A percentile compares a stretch with the other conserved stretches of the same genome.
Conservation (phyloP, 2,329 filamentous ascomycete genomes). For the Penicillium griseofulvum region DNA sequence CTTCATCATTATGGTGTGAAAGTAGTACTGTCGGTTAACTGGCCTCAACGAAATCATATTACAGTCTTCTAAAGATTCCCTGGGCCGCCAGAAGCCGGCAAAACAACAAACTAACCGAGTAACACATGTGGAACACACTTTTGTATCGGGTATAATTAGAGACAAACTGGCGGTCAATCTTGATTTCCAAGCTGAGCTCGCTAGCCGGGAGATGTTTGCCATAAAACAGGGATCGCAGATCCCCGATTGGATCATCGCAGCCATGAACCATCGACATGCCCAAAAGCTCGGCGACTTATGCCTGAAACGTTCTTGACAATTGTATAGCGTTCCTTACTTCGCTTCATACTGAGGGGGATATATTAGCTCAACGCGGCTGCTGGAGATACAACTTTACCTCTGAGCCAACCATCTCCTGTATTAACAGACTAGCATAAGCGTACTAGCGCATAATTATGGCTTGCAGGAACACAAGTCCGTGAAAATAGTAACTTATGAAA, state of each 20-base stretch:
- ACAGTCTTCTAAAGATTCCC: background rate
- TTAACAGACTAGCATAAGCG: background rate
- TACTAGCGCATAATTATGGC: background rate
- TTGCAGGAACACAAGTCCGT: background rate
- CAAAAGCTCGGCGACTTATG: background rate
- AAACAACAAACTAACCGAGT: background rate
- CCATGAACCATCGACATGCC: background rate
- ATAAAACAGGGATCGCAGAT: background rate
- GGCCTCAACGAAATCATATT: background rate
- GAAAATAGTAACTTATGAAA: too few species aligned
- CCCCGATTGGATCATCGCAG: background rate
- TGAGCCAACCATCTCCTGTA: background rate
- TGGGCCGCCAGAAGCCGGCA: background rate
- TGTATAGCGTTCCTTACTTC: background rate
- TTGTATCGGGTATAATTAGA: background rate
- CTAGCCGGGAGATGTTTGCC: background rate
- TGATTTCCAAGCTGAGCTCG: background rate
- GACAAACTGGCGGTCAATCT: background rate
- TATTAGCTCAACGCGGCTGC: background rate
- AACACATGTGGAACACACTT: too few species aligned
- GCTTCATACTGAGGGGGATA: background rate
- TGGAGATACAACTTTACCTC: background rate
- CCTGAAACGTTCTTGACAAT: background rate
- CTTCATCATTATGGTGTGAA: accelerated
- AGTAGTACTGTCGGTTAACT: too few species aligned